Evolutionary conservation across 1,284 basidiomycete genomes (phyloP).

Genomic region (Pascua sp.): DNA sequence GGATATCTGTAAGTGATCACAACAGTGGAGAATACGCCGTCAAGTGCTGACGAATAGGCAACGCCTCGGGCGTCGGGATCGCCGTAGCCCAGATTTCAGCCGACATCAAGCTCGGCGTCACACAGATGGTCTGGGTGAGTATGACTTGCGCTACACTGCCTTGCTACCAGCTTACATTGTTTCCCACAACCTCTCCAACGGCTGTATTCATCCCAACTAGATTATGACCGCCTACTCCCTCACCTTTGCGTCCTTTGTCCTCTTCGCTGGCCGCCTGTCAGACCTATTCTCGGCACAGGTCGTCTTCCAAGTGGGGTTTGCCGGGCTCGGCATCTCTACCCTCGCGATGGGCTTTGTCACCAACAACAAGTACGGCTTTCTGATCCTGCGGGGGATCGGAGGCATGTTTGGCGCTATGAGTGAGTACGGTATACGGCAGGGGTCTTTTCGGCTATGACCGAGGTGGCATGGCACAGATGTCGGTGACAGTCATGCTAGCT

Average conservation of each 20-base stretch:
- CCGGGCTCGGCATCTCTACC: slow-evolving; percentile 29
- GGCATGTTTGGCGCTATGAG: slow-evolving; percentile 27
- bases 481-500: too few relatives aligned
- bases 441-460: too few relatives aligned
- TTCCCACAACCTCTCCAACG: too few relatives aligned
- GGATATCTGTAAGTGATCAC: not conserved
- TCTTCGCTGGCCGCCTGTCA: slow-evolving; percentile 39
- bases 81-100: slow-evolving; percentile 32
- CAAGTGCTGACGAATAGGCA: slow-evolving; percentile 4
- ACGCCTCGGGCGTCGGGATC: slow-evolving; percentile 29
- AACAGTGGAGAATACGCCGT: not conserved
- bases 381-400: slow-evolving; percentile 42
- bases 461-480: too few relatives aligned
- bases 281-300: slow-evolving; percentile 42
- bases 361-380: slow-evolving; percentile 44
- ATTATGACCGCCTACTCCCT: slow-evolving; percentile 38
- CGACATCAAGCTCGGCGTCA: slow-evolving; percentile 28
- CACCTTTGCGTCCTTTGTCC: slow-evolving; percentile 37
- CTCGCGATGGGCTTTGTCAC: slow-evolving; percentile 41
- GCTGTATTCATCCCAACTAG: slow-evolving; percentile 4
- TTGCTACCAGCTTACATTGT: too few relatives aligned
- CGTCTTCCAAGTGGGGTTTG: slow-evolving; percentile 40
- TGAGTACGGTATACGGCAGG: too few relatives aligned
- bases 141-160: too few relatives aligned
- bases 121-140: slow-evolving; percentile 39